These are phyloP conservation scores for Globisporangium emineosum DNA, from an alignment of 352 stramenopile genomes.

Conservation along the genomic window DNA sequence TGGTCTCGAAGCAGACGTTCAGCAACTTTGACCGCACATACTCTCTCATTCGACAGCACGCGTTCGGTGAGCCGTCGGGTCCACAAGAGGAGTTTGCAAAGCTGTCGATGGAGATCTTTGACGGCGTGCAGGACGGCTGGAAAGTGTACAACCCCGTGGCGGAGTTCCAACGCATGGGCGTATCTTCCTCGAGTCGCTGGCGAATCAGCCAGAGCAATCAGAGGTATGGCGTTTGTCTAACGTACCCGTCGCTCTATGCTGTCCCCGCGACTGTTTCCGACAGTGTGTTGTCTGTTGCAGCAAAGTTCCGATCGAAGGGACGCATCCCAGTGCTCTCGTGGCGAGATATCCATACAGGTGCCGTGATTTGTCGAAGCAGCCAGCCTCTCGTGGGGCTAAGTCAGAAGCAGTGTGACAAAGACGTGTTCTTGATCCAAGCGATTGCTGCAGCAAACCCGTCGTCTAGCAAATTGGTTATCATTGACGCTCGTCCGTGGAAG, in stretches of 20 bases:
- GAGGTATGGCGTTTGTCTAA: slow-evolving; percentile 66
- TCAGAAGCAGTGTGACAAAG: slow-evolving; percentile 80
- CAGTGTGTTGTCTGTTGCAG: slow-evolving; percentile 51
- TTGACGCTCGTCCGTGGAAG: slow-evolving; percentile 87
- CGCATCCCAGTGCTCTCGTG: slow-evolving; percentile 84
- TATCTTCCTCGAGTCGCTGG: slow-evolving; percentile 55
- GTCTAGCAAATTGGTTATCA: slow-evolving; percentile 83
- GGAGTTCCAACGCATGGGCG: slow-evolving; percentile 70
- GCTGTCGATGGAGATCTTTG: slow-evolving; percentile 53
- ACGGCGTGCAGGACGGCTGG: slow-evolving; percentile 53
- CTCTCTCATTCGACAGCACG: slow-evolving; percentile 55
- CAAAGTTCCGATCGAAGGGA: slow-evolving; percentile 84
- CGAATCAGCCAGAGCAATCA: slow-evolving; percentile 68
- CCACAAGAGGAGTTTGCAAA: slow-evolving; percentile 65
- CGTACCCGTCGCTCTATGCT: slow-evolving; percentile 74
- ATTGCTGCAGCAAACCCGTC: slow-evolving; percentile 76
- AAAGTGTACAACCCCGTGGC: slow-evolving; percentile 62
- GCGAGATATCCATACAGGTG: slow-evolving; percentile 65
- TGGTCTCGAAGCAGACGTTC: slow-evolving; percentile 79
- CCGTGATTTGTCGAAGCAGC: slow-evolving; percentile 78
- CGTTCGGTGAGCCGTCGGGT: slow-evolving; percentile 45
- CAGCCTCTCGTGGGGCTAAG: slow-evolving; percentile 82
- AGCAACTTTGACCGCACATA: slow-evolving; percentile 70
- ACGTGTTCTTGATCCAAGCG: slow-evolving; percentile 80
- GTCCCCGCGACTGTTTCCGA: slow-evolving; percentile 67